Base-by-base conservation (phyloP, 176 grass and related monocot species). In the Phyllostachys edulis region DNA sequence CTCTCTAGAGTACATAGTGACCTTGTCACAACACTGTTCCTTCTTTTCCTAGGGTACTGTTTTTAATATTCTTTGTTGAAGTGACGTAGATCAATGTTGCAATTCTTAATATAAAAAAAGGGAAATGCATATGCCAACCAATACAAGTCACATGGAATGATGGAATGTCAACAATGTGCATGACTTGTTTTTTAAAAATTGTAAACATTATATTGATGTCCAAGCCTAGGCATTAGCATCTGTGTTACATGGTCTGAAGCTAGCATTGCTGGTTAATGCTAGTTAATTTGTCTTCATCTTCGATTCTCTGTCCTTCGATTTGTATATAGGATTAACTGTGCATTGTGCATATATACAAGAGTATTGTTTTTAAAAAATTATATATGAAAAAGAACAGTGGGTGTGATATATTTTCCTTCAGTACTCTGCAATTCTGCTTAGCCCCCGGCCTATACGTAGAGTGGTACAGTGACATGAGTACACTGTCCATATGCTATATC, bases 121-220 rank as follows among this genome's bases (percentile, higher is more conserved):
- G 17, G 61, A 63, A 87, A 87, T 75, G 23, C 52, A 83, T 83
- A 88, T 80, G 82, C 82, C 62, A 61, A 89, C 87, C 62, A 80
- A 85, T 89, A 80, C 78, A 61, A 56, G 71, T 85, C 87, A 80
- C 88, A 89, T 89, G 88, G 88, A 89, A 85, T 89, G 88, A 89
- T 85, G 88, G 88, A 89, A 86, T 82, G 83, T 71, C 88, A 77
- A 85, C 83, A 86, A 71, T 85, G 55, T 89, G 68, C 47, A 65
- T 89, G 71, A 81, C 85, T 88, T 81, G 37, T 74, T 80, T 62
- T 70, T n/a, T 70, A 69, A 66, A 85, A 67, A 67, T 15, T 6
- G 24, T 27, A 77, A 78, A 81, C 45, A 73, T 16, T 71, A 81
- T 37, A 73, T 16, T 71, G 34, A 64, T 69, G 2, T 34, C 63